These are phyloP conservation scores for Eudorina sp. DNA, from an alignment of 139 green algal species.

Conservation along the genomic window DNA sequence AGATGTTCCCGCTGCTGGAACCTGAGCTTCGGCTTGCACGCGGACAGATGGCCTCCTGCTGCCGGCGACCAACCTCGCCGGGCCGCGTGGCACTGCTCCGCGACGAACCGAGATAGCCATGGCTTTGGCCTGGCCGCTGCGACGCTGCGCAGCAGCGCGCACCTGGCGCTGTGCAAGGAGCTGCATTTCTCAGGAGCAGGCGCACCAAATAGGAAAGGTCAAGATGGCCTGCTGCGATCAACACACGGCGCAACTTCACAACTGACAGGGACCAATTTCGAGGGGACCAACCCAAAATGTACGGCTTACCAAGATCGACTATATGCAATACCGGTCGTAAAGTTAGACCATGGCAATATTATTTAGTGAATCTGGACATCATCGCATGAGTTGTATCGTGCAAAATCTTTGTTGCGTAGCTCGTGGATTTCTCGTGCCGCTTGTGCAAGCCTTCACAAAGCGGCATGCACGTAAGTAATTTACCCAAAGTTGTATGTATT, in stretches of 20 bases:
- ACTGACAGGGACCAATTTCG: too few species aligned
- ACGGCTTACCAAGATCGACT: slow-evolving; percentile 15
- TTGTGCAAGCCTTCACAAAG: too few species aligned
- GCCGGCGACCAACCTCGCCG: background rate
- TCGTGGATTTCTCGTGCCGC: too few species aligned
- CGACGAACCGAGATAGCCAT: background rate
- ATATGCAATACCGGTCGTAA: too few species aligned
- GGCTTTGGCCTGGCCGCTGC: background rate
- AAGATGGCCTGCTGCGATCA: background rate
- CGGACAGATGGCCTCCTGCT: slow-evolving; percentile 8
- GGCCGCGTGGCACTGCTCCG: background rate
- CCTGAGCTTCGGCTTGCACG: background rate
- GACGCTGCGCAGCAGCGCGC: slow-evolving; percentile 28
- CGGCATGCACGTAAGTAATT: too few species aligned
- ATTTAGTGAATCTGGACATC: too few species aligned
- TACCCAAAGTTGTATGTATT: too few species aligned
- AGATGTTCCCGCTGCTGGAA: background rate
- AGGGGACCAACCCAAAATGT: background rate
- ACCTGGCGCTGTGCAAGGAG: slow-evolving; percentile 25
- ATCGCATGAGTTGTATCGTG: too few species aligned
- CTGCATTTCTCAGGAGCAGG: slow-evolving; percentile 1
- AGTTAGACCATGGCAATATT: too few species aligned
- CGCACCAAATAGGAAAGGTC: background rate
- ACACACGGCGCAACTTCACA: background rate
- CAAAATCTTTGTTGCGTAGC: too few species aligned